phyloP scores from a whole-genome alignment of 2,329 filamentous ascomycete species.

The Geoglossum cookeanum region DNA sequence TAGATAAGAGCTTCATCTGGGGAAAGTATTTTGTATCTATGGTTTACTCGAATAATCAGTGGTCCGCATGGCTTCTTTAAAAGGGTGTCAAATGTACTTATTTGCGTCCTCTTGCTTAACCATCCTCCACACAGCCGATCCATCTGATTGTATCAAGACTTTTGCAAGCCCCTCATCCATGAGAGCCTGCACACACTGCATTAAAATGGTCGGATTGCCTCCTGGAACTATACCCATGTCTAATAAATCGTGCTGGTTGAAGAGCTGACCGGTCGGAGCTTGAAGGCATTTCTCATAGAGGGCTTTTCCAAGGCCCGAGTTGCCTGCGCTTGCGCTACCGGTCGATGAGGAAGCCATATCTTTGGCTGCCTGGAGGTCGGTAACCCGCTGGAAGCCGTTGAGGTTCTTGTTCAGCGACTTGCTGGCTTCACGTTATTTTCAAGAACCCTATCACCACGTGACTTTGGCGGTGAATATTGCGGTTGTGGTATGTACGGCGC shows the following conservation, averaged over 20 bases:
- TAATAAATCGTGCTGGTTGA: constrained; percentile 27
- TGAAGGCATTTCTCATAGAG: constrained; percentile 26
- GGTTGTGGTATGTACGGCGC: background rate
- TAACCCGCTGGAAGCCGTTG: background rate
- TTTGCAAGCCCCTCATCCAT: constrained; percentile 28
- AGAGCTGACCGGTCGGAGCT: constrained; percentile 23
- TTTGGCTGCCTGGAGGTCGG: background rate
- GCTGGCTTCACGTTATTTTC: background rate
- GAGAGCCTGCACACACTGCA: constrained; percentile 25
- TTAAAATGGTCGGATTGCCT: constrained; percentile 22
- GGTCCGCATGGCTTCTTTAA: constrained; percentile 5
- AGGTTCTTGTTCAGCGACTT: background rate
- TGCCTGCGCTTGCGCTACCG: background rate
- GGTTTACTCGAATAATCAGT: constrained; percentile 1
- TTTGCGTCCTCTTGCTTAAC: constrained; percentile 28
- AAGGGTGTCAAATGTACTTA: constrained; percentile 19
- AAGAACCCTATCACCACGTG: background rate
- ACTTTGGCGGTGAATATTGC: background rate
- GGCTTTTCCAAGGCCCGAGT: constrained; percentile 21
- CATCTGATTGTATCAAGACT: constrained; percentile 24
- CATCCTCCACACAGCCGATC: constrained; percentile 27
- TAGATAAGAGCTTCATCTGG: constrained; percentile 72
- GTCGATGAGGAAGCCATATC: constrained; percentile 2
- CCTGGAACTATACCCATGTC: constrained; percentile 24
- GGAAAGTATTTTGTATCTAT: constrained; percentile 24